Conservation (phyloP, 2,329 filamentous ascomycete genomes). For the Fusarium chlamydosporum region DNA sequence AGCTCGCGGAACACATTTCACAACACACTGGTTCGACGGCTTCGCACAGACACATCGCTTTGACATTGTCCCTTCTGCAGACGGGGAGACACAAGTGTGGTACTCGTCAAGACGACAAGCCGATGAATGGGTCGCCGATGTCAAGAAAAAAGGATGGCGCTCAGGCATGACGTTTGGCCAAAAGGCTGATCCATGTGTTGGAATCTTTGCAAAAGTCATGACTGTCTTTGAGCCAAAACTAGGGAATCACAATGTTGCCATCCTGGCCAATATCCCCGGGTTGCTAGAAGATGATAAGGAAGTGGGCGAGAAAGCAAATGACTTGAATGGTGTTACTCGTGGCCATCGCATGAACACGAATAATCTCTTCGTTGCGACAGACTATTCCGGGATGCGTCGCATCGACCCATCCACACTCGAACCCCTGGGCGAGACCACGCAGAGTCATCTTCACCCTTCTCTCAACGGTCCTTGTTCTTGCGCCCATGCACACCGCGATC, state of each 20-base stretch:
- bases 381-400: constrained; percentile 69
- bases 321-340: constrained; percentile 1
- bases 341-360: constrained; percentile 59
- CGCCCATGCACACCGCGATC: constrained; percentile 80
- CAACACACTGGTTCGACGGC: constrained; percentile 87
- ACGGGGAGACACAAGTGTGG: constrained; percentile 60
- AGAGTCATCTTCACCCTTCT: constrained; percentile 74
- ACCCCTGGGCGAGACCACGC: constrained; percentile 74
- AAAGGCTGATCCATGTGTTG: constrained; percentile 79
- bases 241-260: constrained; percentile 73
- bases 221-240: constrained; percentile 64
- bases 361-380: constrained; percentile 70
- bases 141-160: constrained; percentile 71
- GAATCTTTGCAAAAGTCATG: constrained; percentile 79
- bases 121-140: constrained; percentile 72
- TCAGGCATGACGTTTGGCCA: constrained; percentile 76
- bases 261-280: constrained; percentile 73
- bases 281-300: constrained; percentile 50
- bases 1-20: constrained; percentile 69
- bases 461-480: constrained; percentile 77
- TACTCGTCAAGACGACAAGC: constrained; percentile 81
- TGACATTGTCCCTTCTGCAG: constrained; percentile 68
- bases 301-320: neutral
- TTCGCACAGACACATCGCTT: constrained; percentile 80
- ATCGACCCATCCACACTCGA: constrained; percentile 80